Conservation (phyloP, 345 rosid species). For the Lenwebbia sp. region DNA sequence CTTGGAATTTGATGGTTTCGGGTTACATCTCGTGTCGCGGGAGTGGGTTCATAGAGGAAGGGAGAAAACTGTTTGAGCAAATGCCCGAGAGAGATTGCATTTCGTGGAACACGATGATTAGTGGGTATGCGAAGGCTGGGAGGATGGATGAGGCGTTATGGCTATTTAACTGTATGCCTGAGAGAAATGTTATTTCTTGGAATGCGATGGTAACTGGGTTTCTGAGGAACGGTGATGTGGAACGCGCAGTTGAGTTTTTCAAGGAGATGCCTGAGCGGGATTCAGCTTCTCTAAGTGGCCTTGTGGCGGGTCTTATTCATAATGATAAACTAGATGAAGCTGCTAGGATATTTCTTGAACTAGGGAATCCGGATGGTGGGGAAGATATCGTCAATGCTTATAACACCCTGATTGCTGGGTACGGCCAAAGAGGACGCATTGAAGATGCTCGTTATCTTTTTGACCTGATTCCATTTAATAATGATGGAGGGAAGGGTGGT, state of each 20-base stretch:
- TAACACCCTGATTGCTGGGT: conserved; percentile 73
- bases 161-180: conserved; percentile 44
- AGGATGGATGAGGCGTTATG: conserved; percentile 38
- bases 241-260: conserved; percentile 34
- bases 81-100: conserved; percentile 48
- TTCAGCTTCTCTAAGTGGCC: conserved; percentile 36
- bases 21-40: conserved; percentile 49
- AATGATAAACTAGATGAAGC: conserved; percentile 54
- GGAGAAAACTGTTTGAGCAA: conserved; percentile 46
- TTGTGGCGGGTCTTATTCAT: conserved; percentile 52
- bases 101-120: conserved; percentile 76
- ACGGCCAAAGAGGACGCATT: conserved; percentile 45
- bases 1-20: conserved; percentile 61
- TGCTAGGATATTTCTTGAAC: conserved; percentile 24
- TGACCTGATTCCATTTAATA: conserved; percentile 31
- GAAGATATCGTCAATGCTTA: conserved; percentile 46
- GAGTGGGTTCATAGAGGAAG: conserved; percentile 29
- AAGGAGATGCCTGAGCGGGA: conserved; percentile 43
- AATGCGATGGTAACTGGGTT: conserved; percentile 61
- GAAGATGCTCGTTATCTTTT: conserved; percentile 49
- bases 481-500: background rate
- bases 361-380: conserved; percentile 5
- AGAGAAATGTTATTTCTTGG: conserved; percentile 33
- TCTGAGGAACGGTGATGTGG: conserved; percentile 35
- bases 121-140: conserved; percentile 57